These are phyloP conservation scores for Symbiodinium pilosum DNA, from an alignment of 73 alveolate species.

Conservation along the genomic window DNA sequence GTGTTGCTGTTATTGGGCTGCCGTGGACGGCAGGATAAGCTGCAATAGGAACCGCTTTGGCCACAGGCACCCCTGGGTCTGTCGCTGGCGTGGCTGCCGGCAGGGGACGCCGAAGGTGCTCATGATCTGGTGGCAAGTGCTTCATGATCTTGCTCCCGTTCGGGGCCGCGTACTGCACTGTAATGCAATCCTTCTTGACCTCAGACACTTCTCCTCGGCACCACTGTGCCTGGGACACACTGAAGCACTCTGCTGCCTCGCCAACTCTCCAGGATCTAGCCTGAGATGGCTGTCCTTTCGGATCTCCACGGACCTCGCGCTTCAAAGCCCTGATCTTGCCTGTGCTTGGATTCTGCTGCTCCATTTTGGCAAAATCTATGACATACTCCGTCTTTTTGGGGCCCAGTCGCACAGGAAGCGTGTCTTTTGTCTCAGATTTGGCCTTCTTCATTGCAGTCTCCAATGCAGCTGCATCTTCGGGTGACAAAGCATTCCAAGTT, in stretches of 20 bases:
- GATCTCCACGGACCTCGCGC: not conserved
- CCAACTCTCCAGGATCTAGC: conserved; percentile 25
- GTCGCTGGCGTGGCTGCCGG: not conserved
- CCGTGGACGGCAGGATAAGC: not conserved
- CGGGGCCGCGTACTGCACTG: conserved; percentile 21
- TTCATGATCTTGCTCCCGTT: not conserved
- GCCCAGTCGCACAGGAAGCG: conserved; percentile 7
- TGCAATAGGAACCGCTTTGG: not conserved
- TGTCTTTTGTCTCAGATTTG: not conserved
- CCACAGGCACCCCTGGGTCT: not conserved
- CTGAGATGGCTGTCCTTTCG: not conserved
- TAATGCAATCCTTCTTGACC: conserved; percentile 3
- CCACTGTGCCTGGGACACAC: conserved; percentile 36
- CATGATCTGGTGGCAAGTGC: conserved; percentile 10
- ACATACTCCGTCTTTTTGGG: not conserved
- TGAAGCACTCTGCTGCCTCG: conserved; percentile 42
- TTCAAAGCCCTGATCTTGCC: conserved; percentile 4
- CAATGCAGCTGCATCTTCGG: not conserved
- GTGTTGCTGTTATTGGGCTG: conserved; percentile 37
- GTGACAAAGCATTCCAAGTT: not conserved
- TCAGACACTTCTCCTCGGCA: conserved; percentile 36
- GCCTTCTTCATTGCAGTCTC: not conserved
- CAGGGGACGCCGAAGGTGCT: conserved; percentile 1
- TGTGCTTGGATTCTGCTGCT: not conserved
- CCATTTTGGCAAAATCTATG: not conserved